Evolutionary conservation across 1,284 basidiomycete genomes (phyloP), one percentile per base, ranked within the genome.

Genomic region (Melanopsichium pennsylvanicum): DNA sequence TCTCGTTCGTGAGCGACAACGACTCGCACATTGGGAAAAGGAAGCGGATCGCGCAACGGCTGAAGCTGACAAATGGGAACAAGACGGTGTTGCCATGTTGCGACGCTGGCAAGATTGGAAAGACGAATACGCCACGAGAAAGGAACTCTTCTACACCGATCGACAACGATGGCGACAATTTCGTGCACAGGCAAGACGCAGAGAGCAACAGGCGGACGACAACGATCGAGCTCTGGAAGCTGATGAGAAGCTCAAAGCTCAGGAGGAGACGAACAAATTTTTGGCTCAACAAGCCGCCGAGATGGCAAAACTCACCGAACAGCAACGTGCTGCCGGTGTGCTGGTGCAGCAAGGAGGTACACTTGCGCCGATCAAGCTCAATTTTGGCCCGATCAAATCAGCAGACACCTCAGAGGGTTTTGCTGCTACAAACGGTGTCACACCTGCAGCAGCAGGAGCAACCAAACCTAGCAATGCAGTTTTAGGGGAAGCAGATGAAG

Each of bases 211-310:
- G 19, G 73, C 61, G 4, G 75, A 80, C 51, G 62, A 60, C 9
- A 41, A 42, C 0, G 76, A 77, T 33, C 56, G 68, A 9, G 33
- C 22, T 9, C 45, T 52, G 4, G 64, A 75, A 38, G 43, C 36
- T 2, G 55, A 59, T 11, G 76, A 78, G 25, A 50, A 50, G 37
- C 56, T 47, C 6, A 38, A 51, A 6, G 74, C 69, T 2, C 48
- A 52, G 40, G 35, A 56, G 12, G 78, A 78, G 51, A 66, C 72
- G 6, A 75, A 80, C 35, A 56, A 55, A 9, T 78, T 79, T 50
- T 45, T 78, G 12, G 75, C 68, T 2, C 43, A 74, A 51, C 76
- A 78, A 50, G 78, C 69, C 10, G 67, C 51, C 15, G 76, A 80
- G 31, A 75, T 76, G 72, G 72, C 71, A 29, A 62, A 58, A 29